Percentiles rank a stretch among this genome's conserved stretches.
These are phyloP conservation scores for Penicillium sp. DNA, from an alignment of 2,329 filamentous ascomycete genomes.

Conservation along the genomic window DNA sequence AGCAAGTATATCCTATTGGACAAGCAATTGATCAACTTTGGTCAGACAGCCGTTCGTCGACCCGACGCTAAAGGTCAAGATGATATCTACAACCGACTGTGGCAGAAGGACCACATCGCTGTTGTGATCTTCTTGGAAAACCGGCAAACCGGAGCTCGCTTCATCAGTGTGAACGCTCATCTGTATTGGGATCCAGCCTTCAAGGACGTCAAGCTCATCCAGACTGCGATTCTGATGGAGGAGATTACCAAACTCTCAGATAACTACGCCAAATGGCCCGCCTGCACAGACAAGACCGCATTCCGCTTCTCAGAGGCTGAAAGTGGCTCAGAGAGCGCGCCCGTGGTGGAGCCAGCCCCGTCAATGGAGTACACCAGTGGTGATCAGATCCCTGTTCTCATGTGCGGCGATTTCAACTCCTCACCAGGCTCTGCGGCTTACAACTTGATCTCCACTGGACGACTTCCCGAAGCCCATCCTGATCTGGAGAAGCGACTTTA, in stretches of 20 bases:
- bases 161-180: slow-evolving; percentile 93
- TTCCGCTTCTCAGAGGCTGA: slow-evolving; percentile 53
- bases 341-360: slow-evolving; percentile 63
- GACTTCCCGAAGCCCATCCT: slow-evolving; percentile 71
- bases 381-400: slow-evolving; percentile 82
- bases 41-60: slow-evolving; percentile 85
- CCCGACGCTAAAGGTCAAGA: slow-evolving; percentile 97
- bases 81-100: slow-evolving; percentile 96
- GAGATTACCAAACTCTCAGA: slow-evolving; percentile 82
- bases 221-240: slow-evolving; percentile 94
- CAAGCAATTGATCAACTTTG: slow-evolving; percentile 91
- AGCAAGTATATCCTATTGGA: slow-evolving; percentile 92
- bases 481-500: slow-evolving; percentile 82
- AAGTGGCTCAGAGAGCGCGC: slow-evolving; percentile 44
- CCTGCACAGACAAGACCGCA: slow-evolving; percentile 73
- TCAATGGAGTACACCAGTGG: slow-evolving; percentile 84
- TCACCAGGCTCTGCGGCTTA: slow-evolving; percentile 83
- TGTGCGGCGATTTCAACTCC: slow-evolving; percentile 97
- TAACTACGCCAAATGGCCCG: slow-evolving; percentile 74
- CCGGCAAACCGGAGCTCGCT: slow-evolving; percentile 77
- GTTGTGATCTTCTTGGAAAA: slow-evolving; percentile 92
- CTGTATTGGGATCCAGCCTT: slow-evolving; percentile 90
- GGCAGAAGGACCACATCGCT: slow-evolving; percentile 97
- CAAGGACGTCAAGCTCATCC: slow-evolving; percentile 93
- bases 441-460: slow-evolving; percentile 79